Percentiles rank a stretch among this genome's conserved stretches.
Conservation (phyloP, 2,329 filamentous ascomycete species). For the Ascochyta clinopodiicola region DNA sequence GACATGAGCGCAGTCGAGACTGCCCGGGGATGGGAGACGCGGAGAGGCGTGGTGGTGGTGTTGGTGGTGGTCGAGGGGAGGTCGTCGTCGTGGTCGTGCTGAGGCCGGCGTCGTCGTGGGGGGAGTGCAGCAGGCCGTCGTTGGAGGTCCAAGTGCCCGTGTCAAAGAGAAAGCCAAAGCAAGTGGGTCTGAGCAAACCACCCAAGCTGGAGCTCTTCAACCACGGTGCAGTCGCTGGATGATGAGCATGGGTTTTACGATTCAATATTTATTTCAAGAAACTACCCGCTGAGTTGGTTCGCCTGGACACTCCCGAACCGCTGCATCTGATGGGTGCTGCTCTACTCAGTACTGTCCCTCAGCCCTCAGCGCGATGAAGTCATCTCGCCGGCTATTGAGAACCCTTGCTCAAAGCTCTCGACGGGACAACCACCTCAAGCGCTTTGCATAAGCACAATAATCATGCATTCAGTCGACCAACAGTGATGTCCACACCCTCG, state of each 20-base stretch:
- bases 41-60: slow-evolving; percentile 12
- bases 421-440: not conserved
- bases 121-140: not conserved
- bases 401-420: slow-evolving; percentile 16
- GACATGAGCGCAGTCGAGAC: slow-evolving; percentile 44
- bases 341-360: not conserved
- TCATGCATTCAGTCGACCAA: too few species aligned
- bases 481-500: not conserved
- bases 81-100: not conserved
- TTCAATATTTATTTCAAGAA: too few species aligned
- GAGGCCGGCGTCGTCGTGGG: slow-evolving; percentile 10
- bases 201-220: not conserved
- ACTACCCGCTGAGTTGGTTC: too few species aligned
- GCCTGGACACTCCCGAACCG: too few species aligned
- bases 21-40: slow-evolving; percentile 28
- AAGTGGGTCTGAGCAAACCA: not conserved
- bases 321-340: too few species aligned
- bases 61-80: slow-evolving; percentile 8
- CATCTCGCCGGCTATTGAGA: not conserved
- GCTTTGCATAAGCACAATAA: not conserved
- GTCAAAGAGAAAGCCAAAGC: too few species aligned
- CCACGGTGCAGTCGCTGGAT: not conserved
- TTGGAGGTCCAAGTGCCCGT: not conserved
- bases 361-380: slow-evolving; percentile 8
- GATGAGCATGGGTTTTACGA: too few species aligned